Evolutionary conservation across 2,329 filamentous ascomycete species (phyloP).

Genomic region (Thelonectria olida): DNA sequence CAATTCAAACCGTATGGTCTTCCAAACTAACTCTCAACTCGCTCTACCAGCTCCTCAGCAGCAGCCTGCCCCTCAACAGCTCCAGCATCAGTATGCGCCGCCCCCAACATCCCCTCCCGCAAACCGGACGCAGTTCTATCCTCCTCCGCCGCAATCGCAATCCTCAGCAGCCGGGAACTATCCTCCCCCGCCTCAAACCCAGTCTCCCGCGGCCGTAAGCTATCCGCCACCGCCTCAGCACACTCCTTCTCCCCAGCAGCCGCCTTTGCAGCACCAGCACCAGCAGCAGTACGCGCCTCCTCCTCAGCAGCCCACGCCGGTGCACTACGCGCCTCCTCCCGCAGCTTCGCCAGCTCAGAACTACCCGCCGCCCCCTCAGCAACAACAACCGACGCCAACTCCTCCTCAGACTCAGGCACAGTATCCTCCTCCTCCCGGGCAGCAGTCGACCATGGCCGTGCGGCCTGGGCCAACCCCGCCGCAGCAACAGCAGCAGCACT

Average conservation of each 20-base stretch:
- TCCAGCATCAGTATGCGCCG: constrained; percentile 54
- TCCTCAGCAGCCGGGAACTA: constrained; percentile 43
- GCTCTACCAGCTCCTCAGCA: constrained; percentile 32
- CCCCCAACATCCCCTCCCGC: constrained; percentile 59
- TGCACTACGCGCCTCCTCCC: constrained; percentile 35
- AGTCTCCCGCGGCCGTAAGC: background rate
- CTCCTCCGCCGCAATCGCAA: constrained; percentile 51
- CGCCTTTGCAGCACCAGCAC: constrained; percentile 16
- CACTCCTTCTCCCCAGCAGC: constrained; percentile 32
- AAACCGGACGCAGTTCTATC: constrained; percentile 56
- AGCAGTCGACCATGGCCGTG: constrained; percentile 9
- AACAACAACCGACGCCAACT: constrained; percentile 36
- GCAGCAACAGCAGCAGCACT: constrained; percentile 39
- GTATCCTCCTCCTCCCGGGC: constrained; percentile 25
- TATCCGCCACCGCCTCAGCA: constrained; percentile 42
- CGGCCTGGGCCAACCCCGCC: constrained; percentile 6
- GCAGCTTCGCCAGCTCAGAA: constrained; percentile 26
- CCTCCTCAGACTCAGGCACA: constrained; percentile 39
- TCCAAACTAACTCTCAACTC: constrained; percentile 23
- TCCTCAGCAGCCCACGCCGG: constrained; percentile 34
- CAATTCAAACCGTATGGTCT: background rate
- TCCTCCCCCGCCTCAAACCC: constrained; percentile 43
- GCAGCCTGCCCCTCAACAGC: constrained; percentile 25
- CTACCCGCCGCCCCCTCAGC: constrained; percentile 27
- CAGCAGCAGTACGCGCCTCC: constrained; percentile 22